phyloP scores from a whole-genome alignment of 2,329 filamentous ascomycete genomes.

The Fusarium subglutinans region DNA sequence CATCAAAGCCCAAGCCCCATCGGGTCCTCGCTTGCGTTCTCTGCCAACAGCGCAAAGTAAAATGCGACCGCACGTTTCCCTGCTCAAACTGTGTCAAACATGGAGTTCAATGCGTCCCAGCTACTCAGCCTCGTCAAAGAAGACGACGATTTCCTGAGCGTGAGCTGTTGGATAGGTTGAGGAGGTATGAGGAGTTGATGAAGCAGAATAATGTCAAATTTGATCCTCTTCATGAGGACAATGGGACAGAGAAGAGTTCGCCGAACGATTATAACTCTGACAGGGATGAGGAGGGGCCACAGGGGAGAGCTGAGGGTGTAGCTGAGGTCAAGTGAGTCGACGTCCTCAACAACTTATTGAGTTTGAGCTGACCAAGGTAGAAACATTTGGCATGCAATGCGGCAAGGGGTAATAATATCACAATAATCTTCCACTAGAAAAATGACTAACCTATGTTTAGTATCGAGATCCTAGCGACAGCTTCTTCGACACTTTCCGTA shows the following conservation, averaged over 20 bases:
- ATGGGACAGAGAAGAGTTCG: background rate
- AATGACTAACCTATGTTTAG: accelerated
- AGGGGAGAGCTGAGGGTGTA: background rate
- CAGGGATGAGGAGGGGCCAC: background rate
- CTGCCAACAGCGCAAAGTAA: constrained; percentile 73
- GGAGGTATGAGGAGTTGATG: constrained; percentile 66
- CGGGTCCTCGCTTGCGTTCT: constrained; percentile 60
- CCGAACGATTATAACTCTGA: constrained; percentile 2
- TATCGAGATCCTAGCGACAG: background rate
- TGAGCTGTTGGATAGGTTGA: constrained; percentile 65
- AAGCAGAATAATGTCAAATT: constrained; percentile 64
- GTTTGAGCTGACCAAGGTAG: background rate
- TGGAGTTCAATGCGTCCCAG: constrained; percentile 54
- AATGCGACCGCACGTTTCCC: constrained; percentile 67
- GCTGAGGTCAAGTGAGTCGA: constrained; percentile 25
- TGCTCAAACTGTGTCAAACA: constrained; percentile 63
- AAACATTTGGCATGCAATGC: constrained; percentile 22
- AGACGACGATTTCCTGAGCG: constrained; percentile 63
- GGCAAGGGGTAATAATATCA: background rate
- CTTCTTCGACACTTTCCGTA: constrained; percentile 48
- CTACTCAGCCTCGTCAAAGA: constrained; percentile 47
- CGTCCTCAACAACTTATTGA: accelerated
- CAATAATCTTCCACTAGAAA: accelerated
- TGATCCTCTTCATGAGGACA: constrained; percentile 51
- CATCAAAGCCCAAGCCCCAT: constrained; percentile 27